Evolutionary conservation across 768 basidiomycete genomes (phyloP).

Genomic region (Hypholoma fasciculare): DNA sequence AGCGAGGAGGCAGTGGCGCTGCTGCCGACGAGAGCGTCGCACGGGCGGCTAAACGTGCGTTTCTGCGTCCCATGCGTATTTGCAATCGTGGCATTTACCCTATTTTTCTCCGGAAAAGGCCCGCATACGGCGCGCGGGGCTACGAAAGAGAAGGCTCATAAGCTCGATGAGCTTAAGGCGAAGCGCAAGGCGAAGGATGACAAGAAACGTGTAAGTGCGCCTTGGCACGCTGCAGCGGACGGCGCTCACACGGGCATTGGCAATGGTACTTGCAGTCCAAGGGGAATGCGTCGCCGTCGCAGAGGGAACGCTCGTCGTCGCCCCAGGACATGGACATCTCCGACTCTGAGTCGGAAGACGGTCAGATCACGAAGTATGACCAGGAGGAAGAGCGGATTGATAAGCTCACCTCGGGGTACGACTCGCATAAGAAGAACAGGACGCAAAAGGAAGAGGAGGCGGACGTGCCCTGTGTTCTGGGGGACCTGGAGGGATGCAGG

Average conservation of each 20-base stretch:
- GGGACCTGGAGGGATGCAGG: slow-evolving; percentile 60
- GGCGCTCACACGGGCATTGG: slow-evolving; percentile 9
- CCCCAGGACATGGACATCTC: slow-evolving; percentile 87
- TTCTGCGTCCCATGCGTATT: not conserved
- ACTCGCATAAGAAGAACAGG: slow-evolving; percentile 14
- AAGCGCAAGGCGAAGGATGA: slow-evolving; percentile 88
- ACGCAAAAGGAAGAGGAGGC: slow-evolving; percentile 28
- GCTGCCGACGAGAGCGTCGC: slow-evolving; percentile 59
- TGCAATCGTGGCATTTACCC: slow-evolving; percentile 2
- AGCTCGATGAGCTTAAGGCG: slow-evolving; percentile 84
- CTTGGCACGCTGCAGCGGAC: not conserved
- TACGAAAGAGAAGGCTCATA: slow-evolving; percentile 78
- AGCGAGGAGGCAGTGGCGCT: slow-evolving; percentile 39
- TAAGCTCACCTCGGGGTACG: slow-evolving; percentile 17
- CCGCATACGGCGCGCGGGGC: slow-evolving; percentile 73
- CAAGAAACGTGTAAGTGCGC: slow-evolving; percentile 69
- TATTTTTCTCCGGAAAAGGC: slow-evolving; percentile 40
- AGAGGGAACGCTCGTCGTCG: slow-evolving; percentile 74
- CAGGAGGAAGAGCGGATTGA: slow-evolving; percentile 64
- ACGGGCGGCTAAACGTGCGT: slow-evolving; percentile 77
- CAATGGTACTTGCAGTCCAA: slow-evolving; percentile 34
- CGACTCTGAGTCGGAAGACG: slow-evolving; percentile 85
- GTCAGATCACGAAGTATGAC: slow-evolving; percentile 71
- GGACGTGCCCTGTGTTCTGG: slow-evolving; percentile 52
- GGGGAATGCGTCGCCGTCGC: slow-evolving; percentile 43